Evolutionary conservation across 257 asterid species (phyloP).

Genomic region (Rehmannia glutinosa): DNA sequence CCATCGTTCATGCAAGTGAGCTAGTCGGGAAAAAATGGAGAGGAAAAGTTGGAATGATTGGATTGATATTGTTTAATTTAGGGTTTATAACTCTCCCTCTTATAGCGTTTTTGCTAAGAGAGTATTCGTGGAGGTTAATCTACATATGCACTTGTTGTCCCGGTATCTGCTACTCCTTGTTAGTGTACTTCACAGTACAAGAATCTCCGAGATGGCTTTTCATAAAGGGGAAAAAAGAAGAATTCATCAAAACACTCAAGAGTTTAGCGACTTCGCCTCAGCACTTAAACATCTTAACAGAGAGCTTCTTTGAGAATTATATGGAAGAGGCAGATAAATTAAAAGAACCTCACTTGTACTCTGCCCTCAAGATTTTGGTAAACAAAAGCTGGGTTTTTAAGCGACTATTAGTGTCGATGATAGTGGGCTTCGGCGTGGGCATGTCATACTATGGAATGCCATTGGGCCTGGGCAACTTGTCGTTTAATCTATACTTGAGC

Average conservation of each 20-base stretch:
- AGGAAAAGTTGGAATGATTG: constrained; percentile 38
- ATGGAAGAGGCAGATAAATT: neutral
- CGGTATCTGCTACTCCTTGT: constrained; percentile 23
- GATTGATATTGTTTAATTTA: constrained; percentile 34
- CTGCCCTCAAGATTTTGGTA: neutral
- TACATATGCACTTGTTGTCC: constrained; percentile 37
- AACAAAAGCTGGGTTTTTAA: neutral
- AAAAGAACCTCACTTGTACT: neutral
- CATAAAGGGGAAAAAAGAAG: constrained; percentile 19
- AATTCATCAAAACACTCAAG: constrained; percentile 8
- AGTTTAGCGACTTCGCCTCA: neutral
- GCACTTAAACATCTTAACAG: no score
- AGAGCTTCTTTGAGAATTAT: no score
- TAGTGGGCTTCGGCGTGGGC: constrained; percentile 38
- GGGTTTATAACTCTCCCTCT: constrained; percentile 43
- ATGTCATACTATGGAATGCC: constrained; percentile 43
- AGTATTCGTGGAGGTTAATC: constrained; percentile 39
- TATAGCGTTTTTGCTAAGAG: constrained; percentile 26
- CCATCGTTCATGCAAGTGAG: constrained; percentile 45
- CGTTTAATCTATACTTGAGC: constrained; percentile 32
- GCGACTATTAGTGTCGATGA: neutral
- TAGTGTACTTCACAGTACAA: constrained; percentile 27
- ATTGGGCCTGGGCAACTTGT: constrained; percentile 37
- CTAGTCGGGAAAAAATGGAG: constrained; percentile 45
- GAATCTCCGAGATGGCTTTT: constrained; percentile 53